Conservation (phyloP, 139 green algal genomes). For the Closterium sp. region DNA sequence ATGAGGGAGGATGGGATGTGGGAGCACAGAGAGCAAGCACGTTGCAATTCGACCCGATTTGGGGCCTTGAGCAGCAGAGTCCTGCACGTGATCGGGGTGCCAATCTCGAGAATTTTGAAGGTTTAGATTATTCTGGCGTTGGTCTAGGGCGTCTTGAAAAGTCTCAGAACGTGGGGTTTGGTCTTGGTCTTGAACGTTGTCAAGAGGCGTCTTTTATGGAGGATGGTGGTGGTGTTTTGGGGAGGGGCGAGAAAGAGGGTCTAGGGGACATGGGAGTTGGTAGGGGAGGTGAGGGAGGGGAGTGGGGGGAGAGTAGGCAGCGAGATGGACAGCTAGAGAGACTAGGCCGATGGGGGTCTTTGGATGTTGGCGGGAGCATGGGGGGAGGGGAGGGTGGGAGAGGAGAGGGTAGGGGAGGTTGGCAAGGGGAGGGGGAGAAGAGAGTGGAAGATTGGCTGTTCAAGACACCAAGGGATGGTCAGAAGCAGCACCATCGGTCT, state of each 20-base stretch:
- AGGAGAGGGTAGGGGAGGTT: conserved; percentile 17
- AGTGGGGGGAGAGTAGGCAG: too few relatives aligned
- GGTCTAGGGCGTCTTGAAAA: too few relatives aligned
- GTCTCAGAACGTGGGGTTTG: too few relatives aligned
- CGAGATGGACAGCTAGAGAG: too few relatives aligned
- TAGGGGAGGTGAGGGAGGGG: too few relatives aligned
- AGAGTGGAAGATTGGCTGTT: not conserved
- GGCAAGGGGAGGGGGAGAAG: conserved; percentile 8
- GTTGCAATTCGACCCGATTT: not conserved
- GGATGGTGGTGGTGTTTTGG: not conserved
- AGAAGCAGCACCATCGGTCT: not conserved
- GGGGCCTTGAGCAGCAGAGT: not conserved
- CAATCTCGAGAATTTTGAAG: too few relatives aligned
- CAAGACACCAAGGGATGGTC: not conserved
- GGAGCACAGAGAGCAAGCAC: not conserved
- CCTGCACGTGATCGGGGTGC: too few relatives aligned
- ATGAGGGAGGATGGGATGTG: not conserved
- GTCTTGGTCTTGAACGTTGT: not conserved
- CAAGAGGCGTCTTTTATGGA: not conserved
- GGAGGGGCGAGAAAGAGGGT: not conserved
- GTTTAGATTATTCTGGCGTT: too few relatives aligned
- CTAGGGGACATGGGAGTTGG: not conserved
- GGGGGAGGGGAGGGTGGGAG: not conserved
- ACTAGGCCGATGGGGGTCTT: not conserved
- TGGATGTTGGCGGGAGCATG: not conserved